phyloP scores from a whole-genome alignment of 305 asterid genomes.

The Fraxinus sp. region DNA sequence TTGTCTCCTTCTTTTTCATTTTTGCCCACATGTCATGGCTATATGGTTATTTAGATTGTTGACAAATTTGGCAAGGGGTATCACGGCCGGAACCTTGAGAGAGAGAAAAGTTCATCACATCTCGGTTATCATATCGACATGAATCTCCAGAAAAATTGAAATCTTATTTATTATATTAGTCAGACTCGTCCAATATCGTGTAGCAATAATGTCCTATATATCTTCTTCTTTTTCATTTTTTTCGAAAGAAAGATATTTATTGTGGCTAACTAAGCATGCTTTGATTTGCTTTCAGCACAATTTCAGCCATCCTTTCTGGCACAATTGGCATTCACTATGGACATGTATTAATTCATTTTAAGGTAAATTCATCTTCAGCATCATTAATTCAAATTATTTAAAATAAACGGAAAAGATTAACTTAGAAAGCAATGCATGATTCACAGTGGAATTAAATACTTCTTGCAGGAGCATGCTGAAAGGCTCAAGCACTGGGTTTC shows the following conservation, averaged over 20 bases:
- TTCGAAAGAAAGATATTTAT: not conserved
- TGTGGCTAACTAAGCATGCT: not conserved
- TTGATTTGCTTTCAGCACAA: constrained; percentile 44
- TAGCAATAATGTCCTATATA: not conserved
- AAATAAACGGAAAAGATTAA: not conserved
- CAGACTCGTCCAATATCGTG: not conserved
- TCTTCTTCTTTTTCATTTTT: not conserved
- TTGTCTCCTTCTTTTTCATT: not conserved
- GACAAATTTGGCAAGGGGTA: no score
- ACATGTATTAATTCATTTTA: constrained; percentile 73
- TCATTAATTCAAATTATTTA: not conserved
- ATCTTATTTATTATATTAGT: not conserved
- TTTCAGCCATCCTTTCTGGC: constrained; percentile 76
- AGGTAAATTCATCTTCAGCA: constrained; percentile 34
- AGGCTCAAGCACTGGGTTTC: constrained; percentile 87
- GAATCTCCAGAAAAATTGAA: not conserved
- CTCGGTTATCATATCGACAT: no score
- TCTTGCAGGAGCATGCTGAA: constrained; percentile 64
- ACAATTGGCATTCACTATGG: constrained; percentile 86
- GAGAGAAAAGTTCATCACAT: no score
- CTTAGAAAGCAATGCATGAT: not conserved
- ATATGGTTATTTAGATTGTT: no score
- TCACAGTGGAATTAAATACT: not conserved
- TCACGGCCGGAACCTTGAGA: no score
- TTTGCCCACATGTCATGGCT: no score